Conservation (phyloP, 106 monocot species). For the Dioscorea dumetorum region DNA sequence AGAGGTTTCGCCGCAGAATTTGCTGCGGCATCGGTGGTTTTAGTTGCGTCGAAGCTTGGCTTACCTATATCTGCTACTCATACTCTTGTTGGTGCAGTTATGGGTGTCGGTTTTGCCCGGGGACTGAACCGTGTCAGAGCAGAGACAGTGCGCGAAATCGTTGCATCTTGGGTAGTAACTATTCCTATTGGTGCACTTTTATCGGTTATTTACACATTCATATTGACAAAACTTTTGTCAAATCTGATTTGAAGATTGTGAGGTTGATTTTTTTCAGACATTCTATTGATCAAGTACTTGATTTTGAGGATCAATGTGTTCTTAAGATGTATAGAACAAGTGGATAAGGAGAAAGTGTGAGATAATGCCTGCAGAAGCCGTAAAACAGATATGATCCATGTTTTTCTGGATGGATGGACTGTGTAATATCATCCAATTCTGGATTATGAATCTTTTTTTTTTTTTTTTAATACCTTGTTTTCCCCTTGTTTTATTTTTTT, state of each 20-base stretch:
- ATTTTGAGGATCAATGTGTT: no score
- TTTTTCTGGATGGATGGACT: no score
- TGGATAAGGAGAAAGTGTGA: no score
- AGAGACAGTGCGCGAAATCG: slow-evolving; percentile 81
- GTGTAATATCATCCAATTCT: no score
- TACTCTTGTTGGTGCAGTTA: slow-evolving; percentile 92
- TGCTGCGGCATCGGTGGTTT: slow-evolving; percentile 91
- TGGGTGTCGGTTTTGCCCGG: slow-evolving; percentile 95
- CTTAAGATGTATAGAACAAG: no score
- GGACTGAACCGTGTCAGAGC: slow-evolving; percentile 81
- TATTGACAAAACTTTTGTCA: slow-evolving; percentile 51
- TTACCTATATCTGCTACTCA: slow-evolving; percentile 97
- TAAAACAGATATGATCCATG: no score
- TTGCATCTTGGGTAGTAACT: slow-evolving; percentile 82
- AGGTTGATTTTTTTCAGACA: no score
- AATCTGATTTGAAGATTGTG: neutral
- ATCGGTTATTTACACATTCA: slow-evolving; percentile 65
- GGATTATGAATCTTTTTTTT: no score
- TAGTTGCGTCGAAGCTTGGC: slow-evolving; percentile 86
- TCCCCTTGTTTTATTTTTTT: no score
- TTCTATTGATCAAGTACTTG: no score
- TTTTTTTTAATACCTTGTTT: no score
- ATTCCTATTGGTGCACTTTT: slow-evolving; percentile 84
- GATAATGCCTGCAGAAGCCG: no score
- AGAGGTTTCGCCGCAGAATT: slow-evolving; percentile 97